Evolutionary conservation across 768 basidiomycete genomes (phyloP).

Genomic region (Ramaria sp.): DNA sequence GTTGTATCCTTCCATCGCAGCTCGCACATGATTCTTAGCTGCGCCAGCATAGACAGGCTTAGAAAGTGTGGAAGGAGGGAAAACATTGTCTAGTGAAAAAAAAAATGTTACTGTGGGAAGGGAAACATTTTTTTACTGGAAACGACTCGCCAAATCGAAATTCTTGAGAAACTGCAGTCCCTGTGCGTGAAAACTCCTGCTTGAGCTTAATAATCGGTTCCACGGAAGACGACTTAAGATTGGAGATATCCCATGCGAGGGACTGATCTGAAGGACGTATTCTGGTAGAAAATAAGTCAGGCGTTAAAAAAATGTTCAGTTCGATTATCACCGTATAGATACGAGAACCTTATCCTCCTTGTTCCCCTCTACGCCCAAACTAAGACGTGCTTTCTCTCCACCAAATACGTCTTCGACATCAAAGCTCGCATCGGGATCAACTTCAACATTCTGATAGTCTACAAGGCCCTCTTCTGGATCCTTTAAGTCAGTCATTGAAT

Average conservation of each 20-base stretch:
- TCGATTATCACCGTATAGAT: constrained; percentile 49
- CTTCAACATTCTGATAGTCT: constrained; percentile 52
- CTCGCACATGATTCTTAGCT: constrained; percentile 69
- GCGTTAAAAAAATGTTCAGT: not conserved
- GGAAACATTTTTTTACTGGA: not conserved
- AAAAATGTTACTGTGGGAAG: not conserved
- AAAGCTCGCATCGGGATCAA: constrained; percentile 11
- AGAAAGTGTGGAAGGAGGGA: constrained; percentile 12
- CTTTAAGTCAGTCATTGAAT: constrained; percentile 50
- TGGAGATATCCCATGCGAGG: constrained; percentile 40
- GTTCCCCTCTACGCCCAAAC: constrained; percentile 19
- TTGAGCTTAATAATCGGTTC: constrained; percentile 49
- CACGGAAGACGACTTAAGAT: constrained; percentile 12
- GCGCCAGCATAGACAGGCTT: constrained; percentile 69
- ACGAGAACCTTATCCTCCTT: constrained; percentile 81
- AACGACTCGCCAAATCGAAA: constrained; percentile 12
- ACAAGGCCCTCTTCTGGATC: constrained; percentile 70
- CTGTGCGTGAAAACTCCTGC: constrained; percentile 39
- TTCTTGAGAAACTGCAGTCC: constrained; percentile 22
- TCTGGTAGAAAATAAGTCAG: constrained; percentile 23
- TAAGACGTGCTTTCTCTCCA: constrained; percentile 34
- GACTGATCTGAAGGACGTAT: constrained; percentile 46
- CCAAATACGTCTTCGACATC: constrained; percentile 59
- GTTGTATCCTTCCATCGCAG: constrained; percentile 97
- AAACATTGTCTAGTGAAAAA: constrained; percentile 1